Base-by-base conservation (phyloP, 768 basidiomycete genomes). In the Tubosaeta sp. region DNA sequence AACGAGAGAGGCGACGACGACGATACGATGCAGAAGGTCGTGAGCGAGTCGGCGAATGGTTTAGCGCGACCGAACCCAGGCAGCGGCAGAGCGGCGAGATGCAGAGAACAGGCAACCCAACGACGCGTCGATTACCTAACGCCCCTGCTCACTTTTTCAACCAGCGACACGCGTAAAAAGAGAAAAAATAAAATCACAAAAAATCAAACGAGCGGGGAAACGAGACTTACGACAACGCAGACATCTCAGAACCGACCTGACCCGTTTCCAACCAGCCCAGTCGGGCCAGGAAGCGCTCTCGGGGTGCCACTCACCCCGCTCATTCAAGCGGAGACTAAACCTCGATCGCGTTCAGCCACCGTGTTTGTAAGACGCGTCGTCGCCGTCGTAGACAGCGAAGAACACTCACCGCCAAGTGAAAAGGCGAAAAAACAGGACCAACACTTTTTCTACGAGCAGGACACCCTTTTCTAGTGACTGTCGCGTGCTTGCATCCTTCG, bases 61-160 rank as follows among this genome's bases (percentile, higher is more conserved):
- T 16, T 25, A 38, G 27, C 27, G 49, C 19, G 54, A 52, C 53
- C 52, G 58, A 60, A 46, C 60, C 56, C 50, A 43, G 36, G 63
- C 54, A 58, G 61, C 60, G 63, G 58, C 57, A 63, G 42, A 57
- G 54, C 54, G 54, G 57, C 52, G 53, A 60, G 51, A 52, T 48
- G 52, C 46, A 51, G 53, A 46, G 49, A 59, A 46, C 44, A 48
- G 54, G 31, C 50, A 65, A 61, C 52, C 29, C 44, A 57, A 52
- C 62, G 53, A 67, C 64, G 64, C 64, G 65, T 67, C 63, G 64
- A 60, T 66, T 67, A 66, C 60, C 58, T 66, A 66, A 66, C 53
- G 39, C 45, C 32, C 16, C 25, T 34, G 38, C 19, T n/a, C 30
- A 7, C 22, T 56, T 65, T 27, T 64, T 64, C 61, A 66, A 63